Conservation (phyloP, 257 asterid species). For the Haberlea rhodopensis region DNA sequence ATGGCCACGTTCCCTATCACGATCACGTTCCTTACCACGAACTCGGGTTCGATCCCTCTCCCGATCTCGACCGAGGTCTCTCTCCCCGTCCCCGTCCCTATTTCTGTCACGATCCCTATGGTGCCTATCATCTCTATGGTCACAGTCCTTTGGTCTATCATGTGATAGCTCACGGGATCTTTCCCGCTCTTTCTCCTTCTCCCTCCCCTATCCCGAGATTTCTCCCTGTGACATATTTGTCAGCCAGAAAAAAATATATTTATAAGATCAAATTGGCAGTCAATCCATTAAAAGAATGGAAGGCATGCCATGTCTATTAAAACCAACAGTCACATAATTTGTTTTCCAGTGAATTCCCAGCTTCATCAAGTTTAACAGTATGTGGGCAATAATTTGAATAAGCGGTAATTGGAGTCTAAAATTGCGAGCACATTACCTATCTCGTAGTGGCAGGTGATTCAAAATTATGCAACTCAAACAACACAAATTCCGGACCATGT, state of each 20-base stretch:
- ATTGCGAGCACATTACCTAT: no score
- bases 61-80: conserved; percentile 57
- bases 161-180: conserved; percentile 76
- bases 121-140: conserved; percentile 77
- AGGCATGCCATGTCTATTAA: no score
- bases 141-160: conserved; percentile 77
- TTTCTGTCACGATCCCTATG: conserved; percentile 83
- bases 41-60: conserved; percentile 52
- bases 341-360: no score
- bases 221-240: conserved; percentile 66
- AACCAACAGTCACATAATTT: no score
- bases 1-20: conserved; percentile 37
- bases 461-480: no score
- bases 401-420: no score
- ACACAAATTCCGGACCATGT: no score
- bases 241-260: conserved; percentile 2
- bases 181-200: conserved; percentile 64
- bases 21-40: conserved; percentile 46
- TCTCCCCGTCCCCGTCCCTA: conserved; percentile 62
- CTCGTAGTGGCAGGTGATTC: no score
- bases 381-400: no score
- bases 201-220: conserved; percentile 77
- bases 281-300: no score
- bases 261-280: background rate
- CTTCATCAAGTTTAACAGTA: no score